Conservation (phyloP, 2,329 filamentous ascomycete species). For the Ophiobolus disseminans region DNA sequence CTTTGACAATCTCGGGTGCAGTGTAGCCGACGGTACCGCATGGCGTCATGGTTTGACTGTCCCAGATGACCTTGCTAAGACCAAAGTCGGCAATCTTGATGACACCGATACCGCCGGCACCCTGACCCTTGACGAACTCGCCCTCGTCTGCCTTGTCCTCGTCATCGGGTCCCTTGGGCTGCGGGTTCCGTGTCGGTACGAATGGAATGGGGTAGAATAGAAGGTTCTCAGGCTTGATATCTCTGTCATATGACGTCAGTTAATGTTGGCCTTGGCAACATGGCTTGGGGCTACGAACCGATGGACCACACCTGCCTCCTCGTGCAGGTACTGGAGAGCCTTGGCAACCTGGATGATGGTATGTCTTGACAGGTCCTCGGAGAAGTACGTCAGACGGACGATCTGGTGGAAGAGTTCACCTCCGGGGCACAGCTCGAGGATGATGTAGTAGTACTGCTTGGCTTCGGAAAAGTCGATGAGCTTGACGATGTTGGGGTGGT, state of each 20-base stretch:
- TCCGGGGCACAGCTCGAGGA: slow-evolving; percentile 91
- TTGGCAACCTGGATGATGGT: slow-evolving; percentile 96
- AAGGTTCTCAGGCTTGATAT: slow-evolving; percentile 98
- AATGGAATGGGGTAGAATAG: slow-evolving; percentile 88
- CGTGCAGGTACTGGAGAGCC: slow-evolving; percentile 90
- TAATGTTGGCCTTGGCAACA: slow-evolving; percentile 3
- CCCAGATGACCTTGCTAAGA: slow-evolving; percentile 97
- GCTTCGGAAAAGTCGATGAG: slow-evolving; percentile 94
- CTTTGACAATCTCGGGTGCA: slow-evolving; percentile 97
- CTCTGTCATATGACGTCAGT: slow-evolving; percentile 64
- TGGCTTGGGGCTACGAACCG: slow-evolving; percentile 67
- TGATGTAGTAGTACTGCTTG: slow-evolving; percentile 94
- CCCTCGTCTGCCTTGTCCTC: slow-evolving; percentile 98
- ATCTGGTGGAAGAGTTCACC: slow-evolving; percentile 99
- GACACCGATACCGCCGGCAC: slow-evolving; percentile 86
- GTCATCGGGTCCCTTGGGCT: slow-evolving; percentile 83
- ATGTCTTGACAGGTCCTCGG: slow-evolving; percentile 91
- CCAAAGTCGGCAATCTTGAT: slow-evolving; percentile 99
- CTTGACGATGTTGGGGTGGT: slow-evolving; percentile 95
- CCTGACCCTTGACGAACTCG: slow-evolving; percentile 82
- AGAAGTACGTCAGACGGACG: slow-evolving; percentile 97
- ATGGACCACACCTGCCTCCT: slow-evolving; percentile 94
- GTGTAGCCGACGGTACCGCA: slow-evolving; percentile 98
- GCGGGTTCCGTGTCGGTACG: slow-evolving; percentile 78
- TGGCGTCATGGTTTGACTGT: slow-evolving; percentile 98